Base-by-base conservation (phyloP, 495 filamentous ascomycete species). In the Talaromyces borbonicus region DNA sequence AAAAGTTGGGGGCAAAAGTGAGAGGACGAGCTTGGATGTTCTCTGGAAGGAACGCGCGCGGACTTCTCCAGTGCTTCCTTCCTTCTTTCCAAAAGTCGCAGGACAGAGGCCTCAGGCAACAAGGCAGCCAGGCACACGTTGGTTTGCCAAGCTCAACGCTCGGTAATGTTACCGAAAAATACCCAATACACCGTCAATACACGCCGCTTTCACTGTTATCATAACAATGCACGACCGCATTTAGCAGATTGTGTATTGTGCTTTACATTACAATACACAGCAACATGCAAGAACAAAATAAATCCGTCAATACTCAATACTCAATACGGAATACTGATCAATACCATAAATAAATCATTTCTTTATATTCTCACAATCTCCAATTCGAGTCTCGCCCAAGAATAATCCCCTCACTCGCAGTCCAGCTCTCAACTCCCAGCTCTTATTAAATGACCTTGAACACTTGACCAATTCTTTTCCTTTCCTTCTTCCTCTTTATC, bases 41-140 rank as follows among this genome's bases (percentile, higher is more conserved):
- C 38, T 16, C 26, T 35, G 31, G 23, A 25, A 23, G 38, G 23
- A 41, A 41, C 38, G 38, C 38, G 38, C 31, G 31, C 31, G 14
- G 31, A 29, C 16, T 38, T 38, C n/a, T 38, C n/a, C n/a, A n/a
- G n/a, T n/a, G n/a, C n/a, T n/a, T n/a, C n/a, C n/a, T n/a, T n/a
- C n/a, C n/a, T n/a, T n/a, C n/a, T n/a, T n/a, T n/a, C n/a, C n/a
- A 38, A 20, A 12, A 32, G 30, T 15, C 5, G 15, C n/a, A 20
- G 33, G 8, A 9, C 35, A 38, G 22, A 20, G 35, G 16, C 9
- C 18, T 20, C 19, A 38, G 35, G 35, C 35, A 38, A 8, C 35
- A 38, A 22, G 35, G 35, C 35, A 11, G 16, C 35, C 16, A 37
- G 35, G 22, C 38, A 41, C 38, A 38, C 9, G 35, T 22, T 20